Evolutionary conservation across 1,284 basidiomycete species (phyloP).

Genomic region (Sanghuangporus baumii): DNA sequence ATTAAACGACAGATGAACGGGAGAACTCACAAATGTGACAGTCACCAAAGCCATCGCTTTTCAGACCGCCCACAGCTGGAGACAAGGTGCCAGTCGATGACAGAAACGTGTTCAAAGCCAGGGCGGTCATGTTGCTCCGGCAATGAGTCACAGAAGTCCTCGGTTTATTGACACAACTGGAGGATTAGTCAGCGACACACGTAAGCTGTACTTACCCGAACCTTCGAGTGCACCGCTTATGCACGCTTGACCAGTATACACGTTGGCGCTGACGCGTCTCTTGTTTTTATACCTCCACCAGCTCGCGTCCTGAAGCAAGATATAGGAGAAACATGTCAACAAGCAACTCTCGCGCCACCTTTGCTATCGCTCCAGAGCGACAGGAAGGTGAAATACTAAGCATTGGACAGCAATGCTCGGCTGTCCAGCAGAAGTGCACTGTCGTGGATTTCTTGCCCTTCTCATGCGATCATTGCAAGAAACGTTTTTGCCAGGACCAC

Average conservation of each 20-base stretch:
- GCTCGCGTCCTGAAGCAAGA: not conserved
- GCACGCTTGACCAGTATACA: not conserved
- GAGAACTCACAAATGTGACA: slow-evolving; percentile 30
- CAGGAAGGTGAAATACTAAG: slow-evolving; percentile 53
- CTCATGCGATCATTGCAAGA: slow-evolving; percentile 68
- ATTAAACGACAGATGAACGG: not conserved
- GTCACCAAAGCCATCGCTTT: slow-evolving; percentile 30
- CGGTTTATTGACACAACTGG: not conserved
- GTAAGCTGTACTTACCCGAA: not conserved
- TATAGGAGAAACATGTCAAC: not conserved
- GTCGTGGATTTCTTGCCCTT: slow-evolving; percentile 79
- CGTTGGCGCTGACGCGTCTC: slow-evolving; percentile 18
- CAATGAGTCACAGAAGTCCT: not conserved
- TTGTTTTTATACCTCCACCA: slow-evolving; percentile 17
- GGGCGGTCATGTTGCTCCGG: not conserved
- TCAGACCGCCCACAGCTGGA: too few relatives aligned
- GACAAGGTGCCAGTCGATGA: not conserved
- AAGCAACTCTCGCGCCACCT: slow-evolving; percentile 18
- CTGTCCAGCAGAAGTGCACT: slow-evolving; percentile 41
- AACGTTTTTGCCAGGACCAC: slow-evolving; percentile 69
- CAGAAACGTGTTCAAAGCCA: not conserved
- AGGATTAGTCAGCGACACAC: not conserved
- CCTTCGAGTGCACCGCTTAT: slow-evolving; percentile 14
- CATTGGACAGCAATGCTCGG: slow-evolving; percentile 68
- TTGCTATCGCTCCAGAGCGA: slow-evolving; percentile 22